phyloP scores from a whole-genome alignment of 2,329 filamentous ascomycete species.

The Pseudogymnoascus sp. region DNA sequence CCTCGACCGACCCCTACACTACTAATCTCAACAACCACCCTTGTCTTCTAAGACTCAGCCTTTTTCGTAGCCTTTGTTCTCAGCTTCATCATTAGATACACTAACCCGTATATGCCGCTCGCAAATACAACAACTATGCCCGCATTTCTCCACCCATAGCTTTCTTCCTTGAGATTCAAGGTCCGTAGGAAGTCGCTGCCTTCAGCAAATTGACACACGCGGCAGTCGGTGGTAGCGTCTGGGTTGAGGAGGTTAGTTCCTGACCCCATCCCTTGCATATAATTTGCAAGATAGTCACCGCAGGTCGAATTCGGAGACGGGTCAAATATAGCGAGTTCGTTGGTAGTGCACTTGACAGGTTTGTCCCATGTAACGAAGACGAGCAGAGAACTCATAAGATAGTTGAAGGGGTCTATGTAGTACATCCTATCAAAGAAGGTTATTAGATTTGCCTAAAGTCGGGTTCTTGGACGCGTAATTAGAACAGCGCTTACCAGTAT shows the following conservation, averaged over 20 bases:
- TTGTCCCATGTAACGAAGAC: constrained; percentile 43
- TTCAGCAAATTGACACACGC: constrained; percentile 52
- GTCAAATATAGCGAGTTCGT: constrained; percentile 41
- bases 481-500: constrained; percentile 25
- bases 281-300: constrained; percentile 46
- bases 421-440: constrained; percentile 31
- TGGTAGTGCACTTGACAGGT: constrained; percentile 37
- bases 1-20: not conserved
- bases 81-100: constrained; percentile 42
- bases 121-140: constrained; percentile 41
- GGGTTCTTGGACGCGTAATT: not conserved
- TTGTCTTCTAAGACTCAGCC: constrained; percentile 20
- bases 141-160: constrained; percentile 59
- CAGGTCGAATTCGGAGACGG: constrained; percentile 42
- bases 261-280: constrained; percentile 34
- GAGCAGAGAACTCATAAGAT: constrained; percentile 49
- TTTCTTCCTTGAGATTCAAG: constrained; percentile 52
- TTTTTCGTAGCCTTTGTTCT: constrained; percentile 41
- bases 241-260: constrained; percentile 50
- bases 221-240: constrained; percentile 45
- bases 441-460: not conserved
- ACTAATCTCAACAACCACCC: not conserved
- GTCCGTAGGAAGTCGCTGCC: constrained; percentile 53
- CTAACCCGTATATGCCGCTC: constrained; percentile 34
- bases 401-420: constrained; percentile 55